Evolutionary conservation across 1,284 basidiomycete species (phyloP).

Genomic region (Cryptococcus sp.): DNA sequence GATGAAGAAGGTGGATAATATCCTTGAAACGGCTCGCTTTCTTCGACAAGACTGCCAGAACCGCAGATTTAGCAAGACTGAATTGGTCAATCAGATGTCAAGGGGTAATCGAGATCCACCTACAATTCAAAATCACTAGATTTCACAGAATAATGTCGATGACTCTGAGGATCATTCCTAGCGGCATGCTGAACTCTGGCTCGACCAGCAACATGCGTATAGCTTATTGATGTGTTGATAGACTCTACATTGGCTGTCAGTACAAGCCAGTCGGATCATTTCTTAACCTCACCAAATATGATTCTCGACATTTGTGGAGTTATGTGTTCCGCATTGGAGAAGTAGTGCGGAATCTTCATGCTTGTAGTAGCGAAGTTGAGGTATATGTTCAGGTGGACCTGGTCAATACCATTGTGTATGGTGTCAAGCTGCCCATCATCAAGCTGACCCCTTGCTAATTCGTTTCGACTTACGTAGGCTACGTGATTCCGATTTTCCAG

Average conservation of each 20-base stretch:
- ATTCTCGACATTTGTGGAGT: slow-evolving; percentile 52
- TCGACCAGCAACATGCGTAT: slow-evolving; percentile 38
- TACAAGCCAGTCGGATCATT: background rate
- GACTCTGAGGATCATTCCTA: slow-evolving; percentile 8
- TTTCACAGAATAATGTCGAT: slow-evolving; percentile 46
- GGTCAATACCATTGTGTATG: slow-evolving; percentile 59
- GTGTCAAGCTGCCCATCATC: slow-evolving; percentile 57
- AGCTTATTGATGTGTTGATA: slow-evolving; percentile 25
- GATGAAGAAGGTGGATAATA: slow-evolving; percentile 17
- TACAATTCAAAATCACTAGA: slow-evolving; percentile 62
- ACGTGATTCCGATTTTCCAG: slow-evolving; percentile 47
- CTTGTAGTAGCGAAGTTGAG: slow-evolving; percentile 79
- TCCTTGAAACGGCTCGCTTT: slow-evolving; percentile 44
- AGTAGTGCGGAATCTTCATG: slow-evolving; percentile 82
- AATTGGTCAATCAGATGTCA: slow-evolving; percentile 1
- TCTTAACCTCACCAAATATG: slow-evolving; percentile 54
- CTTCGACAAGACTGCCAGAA: slow-evolving; percentile 59
- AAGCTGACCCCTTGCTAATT: background rate
- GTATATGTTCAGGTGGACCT: slow-evolving; percentile 75
- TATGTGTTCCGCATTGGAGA: slow-evolving; percentile 47
- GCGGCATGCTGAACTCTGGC: slow-evolving; percentile 33
- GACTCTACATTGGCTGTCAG: slow-evolving; percentile 17
- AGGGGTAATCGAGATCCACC: slow-evolving; percentile 24
- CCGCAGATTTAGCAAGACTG: slow-evolving; percentile 78
- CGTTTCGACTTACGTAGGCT: slow-evolving; percentile 32